These are phyloP conservation scores for Fusarium humuli DNA, from an alignment of 2,329 filamentous ascomycete genomes.

Conservation along the genomic window DNA sequence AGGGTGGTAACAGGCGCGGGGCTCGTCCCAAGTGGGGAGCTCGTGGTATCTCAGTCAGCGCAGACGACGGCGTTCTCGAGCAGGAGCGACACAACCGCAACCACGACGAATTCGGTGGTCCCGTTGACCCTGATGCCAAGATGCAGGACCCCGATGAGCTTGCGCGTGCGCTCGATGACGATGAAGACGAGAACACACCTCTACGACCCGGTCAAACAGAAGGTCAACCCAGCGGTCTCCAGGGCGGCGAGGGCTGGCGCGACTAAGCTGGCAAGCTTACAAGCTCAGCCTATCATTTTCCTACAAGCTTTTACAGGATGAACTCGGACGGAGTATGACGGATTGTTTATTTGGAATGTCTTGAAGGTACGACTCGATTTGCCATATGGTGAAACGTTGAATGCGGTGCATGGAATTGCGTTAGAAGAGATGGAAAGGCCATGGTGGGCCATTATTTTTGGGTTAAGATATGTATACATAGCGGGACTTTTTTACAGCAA, in stretches of 20 bases:
- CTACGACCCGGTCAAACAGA: constrained; percentile 47
- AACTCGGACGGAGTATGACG: constrained; percentile 36
- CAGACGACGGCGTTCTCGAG: constrained; percentile 70
- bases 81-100: constrained; percentile 60
- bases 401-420: constrained; percentile 1
- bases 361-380: constrained; percentile 14
- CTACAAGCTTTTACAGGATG: constrained; percentile 17
- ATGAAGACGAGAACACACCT: constrained; percentile 58
- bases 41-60: constrained; percentile 74
- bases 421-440: constrained; percentile 27
- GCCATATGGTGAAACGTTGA: not conserved
- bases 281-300: constrained; percentile 4
- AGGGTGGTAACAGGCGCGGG: constrained; percentile 46
- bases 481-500: constrained; percentile 10
- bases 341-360: constrained; percentile 35
- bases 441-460: not conserved
- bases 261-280: constrained; percentile 45
- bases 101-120: constrained; percentile 59
- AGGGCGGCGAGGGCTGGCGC: constrained; percentile 61
- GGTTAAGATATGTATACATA: constrained; percentile 25
- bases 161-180: constrained; percentile 68
- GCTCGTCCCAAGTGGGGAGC: constrained; percentile 69
- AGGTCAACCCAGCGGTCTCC: constrained; percentile 55
- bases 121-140: constrained; percentile 70
- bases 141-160: constrained; percentile 76